These are phyloP conservation scores for Iberis pinnata DNA, from an alignment of 345 rosid genomes.

Conservation along the genomic window DNA sequence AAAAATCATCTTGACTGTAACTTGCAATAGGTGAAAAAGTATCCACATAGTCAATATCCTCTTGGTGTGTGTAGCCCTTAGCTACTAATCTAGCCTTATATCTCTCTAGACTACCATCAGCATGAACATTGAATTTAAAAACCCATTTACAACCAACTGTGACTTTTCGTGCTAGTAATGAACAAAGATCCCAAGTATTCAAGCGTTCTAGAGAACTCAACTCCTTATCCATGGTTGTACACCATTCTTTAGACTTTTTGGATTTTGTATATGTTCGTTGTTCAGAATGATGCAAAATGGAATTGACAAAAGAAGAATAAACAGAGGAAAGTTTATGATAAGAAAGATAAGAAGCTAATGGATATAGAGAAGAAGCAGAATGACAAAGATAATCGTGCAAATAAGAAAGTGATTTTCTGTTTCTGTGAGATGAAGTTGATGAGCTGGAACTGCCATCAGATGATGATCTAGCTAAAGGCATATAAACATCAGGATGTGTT, in stretches of 20 bases:
- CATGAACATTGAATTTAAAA: no score
- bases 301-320: background rate
- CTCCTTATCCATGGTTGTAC: background rate
- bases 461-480: no score
- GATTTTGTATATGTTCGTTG: background rate
- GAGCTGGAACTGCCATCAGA: no score
- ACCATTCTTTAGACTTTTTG: background rate
- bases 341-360: background rate
- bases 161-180: background rate
- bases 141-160: background rate
- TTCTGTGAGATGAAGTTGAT: no score
- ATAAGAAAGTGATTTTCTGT: background rate
- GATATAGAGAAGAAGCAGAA: background rate
- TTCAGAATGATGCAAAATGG: background rate
- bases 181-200: background rate
- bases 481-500: background rate
- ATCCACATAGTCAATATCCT: background rate
- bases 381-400: background rate
- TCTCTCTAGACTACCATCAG: background rate
- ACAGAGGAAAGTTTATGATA: background rate
- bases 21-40: background rate
- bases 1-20: no score
- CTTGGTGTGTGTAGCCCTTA: background rate
- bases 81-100: background rate
- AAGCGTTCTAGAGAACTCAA: background rate